These are phyloP conservation scores for Rosa chinensis DNA, from an alignment of 306 rosid species.

Conservation along the genomic window DNA sequence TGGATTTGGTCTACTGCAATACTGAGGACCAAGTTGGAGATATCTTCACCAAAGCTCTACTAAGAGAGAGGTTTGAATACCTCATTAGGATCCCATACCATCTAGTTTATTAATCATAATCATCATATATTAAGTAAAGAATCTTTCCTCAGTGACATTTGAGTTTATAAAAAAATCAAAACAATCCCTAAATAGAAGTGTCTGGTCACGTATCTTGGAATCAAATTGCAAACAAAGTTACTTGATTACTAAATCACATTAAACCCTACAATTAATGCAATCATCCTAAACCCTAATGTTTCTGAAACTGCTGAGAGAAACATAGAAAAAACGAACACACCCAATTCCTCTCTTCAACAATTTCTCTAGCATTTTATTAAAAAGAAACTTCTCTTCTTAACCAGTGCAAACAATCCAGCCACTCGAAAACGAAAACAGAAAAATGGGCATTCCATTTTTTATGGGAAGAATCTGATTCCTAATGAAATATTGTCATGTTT, in stretches of 20 bases:
- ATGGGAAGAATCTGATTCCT: not conserved
- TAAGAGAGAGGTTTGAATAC: too few species aligned
- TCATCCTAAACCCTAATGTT: not conserved
- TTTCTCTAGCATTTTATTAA: not conserved
- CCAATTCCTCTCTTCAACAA: not conserved
- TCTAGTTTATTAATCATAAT: not conserved
- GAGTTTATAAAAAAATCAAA: not conserved
- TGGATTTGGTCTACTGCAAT: too few species aligned
- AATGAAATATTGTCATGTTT: not conserved
- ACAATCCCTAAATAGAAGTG: not conserved
- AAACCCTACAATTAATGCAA: not conserved
- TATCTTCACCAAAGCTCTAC: too few species aligned
- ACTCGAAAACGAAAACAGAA: not conserved
- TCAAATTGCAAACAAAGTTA: not conserved
- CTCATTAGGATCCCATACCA: not conserved
- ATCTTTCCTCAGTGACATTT: not conserved
- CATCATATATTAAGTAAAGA: not conserved
- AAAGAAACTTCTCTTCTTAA: too few species aligned
- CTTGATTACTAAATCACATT: not conserved
- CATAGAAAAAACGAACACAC: not conserved
- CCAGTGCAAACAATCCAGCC: not conserved
- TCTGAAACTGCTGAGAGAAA: not conserved
- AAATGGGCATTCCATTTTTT: not conserved
- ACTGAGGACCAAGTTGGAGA: too few species aligned
- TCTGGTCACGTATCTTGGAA: not conserved